phyloP scores from a whole-genome alignment of 73 alveolate genomes.

The Strombidium stylifer region DNA sequence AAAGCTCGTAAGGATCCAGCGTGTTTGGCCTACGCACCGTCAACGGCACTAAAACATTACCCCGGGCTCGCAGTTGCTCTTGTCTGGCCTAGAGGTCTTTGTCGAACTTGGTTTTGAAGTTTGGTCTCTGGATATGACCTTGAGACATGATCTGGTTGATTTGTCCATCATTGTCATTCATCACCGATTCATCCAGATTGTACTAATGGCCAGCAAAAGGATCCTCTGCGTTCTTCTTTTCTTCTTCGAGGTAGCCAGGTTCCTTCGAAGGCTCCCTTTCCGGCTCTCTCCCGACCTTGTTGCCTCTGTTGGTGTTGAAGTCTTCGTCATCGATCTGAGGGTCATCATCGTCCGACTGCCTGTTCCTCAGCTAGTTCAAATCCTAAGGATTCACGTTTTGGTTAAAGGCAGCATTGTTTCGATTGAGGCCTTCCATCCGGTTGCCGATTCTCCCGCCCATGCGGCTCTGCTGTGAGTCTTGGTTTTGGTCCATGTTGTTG shows the following conservation, averaged over 20 bases:
- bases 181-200: conserved; percentile 8
- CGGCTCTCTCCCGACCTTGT: conserved; percentile 4
- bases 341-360: too few species aligned
- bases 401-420: too few species aligned
- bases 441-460: background rate
- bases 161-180: background rate
- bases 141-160: conserved; percentile 17
- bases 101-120: conserved; percentile 7
- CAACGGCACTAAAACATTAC: too few species aligned
- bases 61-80: conserved; percentile 5
- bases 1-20: conserved; percentile 45
- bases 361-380: too few species aligned
- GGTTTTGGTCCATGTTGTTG: too few species aligned
- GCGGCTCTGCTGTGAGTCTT: background rate
- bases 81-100: background rate
- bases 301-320: background rate
- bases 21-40: too few species aligned
- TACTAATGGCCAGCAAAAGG: background rate
- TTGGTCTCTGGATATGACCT: conserved; percentile 1
- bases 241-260: background rate
- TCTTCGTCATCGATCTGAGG: background rate
- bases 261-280: background rate
- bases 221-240: conserved; percentile 2
- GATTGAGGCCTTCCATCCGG: background rate
- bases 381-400: too few species aligned